Base-by-base conservation (phyloP, 2,329 filamentous ascomycete genomes). In the Calonectria hongkongensis region DNA sequence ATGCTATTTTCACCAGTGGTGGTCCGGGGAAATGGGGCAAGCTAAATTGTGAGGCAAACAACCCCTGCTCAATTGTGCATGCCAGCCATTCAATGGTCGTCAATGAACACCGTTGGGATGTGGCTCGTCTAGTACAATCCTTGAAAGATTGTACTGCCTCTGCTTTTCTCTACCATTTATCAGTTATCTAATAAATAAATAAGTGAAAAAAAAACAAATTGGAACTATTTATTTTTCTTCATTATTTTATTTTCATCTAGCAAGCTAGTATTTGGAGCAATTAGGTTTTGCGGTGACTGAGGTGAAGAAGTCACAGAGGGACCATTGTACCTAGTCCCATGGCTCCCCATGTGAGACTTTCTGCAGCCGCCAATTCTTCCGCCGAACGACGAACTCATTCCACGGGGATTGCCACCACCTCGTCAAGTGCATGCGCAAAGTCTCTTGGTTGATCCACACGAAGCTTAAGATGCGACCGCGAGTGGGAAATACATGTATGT, bases 31-130 rank as follows among this genome's bases (percentile, higher is more conserved):
- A 36, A 54, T 12, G 50, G 50, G 50, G 50, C 30, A 54, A 33
- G 50, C 28, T 33, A 54, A 54, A 54, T 30, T 27, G 33, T 16
- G n/a, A 33, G 15, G 50, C 30, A 30, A 54, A 54, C 50, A n/a
- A 33, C 28, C 50, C 50, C 50, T 21, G 7, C 27, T 54, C 50
- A 18, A 18, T 16, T 39, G 54, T 27, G 33, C 33, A 39, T 58
- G 21, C 18, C 36, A 13, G 13, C 36, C 36, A 60, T 41, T 39
- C 36, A 18, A 21, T 25, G 15, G 30, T 9, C 12, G 16, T 41
- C 54, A 41, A 60, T 21, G 6, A 18, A 41, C 12, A 27, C 18
- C 18, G 54, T 27, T 8, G 5, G 30, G 30, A 5, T 33, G 30
- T 9, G 21, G 21, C 21, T 21, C 21, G 21, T 21, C 21, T 21